Base-by-base conservation (phyloP, 176 grass and related monocot genomes). In the Puya raimondii region DNA sequence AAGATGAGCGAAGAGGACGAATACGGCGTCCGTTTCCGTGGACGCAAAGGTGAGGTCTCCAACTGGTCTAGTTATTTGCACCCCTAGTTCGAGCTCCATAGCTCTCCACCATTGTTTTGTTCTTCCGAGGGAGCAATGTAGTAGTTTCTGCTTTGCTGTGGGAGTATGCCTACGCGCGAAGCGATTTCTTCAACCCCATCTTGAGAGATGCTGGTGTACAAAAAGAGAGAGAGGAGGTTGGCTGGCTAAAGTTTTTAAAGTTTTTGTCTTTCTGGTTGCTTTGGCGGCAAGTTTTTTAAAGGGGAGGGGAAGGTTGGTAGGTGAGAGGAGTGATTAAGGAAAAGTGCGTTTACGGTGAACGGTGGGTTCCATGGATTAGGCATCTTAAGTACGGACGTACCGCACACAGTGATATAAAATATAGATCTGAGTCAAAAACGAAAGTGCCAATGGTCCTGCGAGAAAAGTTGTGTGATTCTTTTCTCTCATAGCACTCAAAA, bases 51-150 rank as follows among this genome's bases (percentile, higher is more conserved):
- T 65, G 66, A 91, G 69, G 78, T 75, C 82, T 15, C 74, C 25
- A 0, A 50, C 9, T 48, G 25, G 42, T 70, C 63, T 66, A 65
- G 53, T 74, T 66, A 79, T 63, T 23, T 66, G 76, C 23, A 96
- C 65, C 70, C 61, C 79, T 73, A 91, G 76, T 74, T 96, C 85
- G 25, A 96, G 56, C 75, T 91, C 88, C 88, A 91, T 91, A 70
- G 26, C 63, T 54, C 3, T 61, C 56, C 1, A 20, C 7, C 14
- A 20, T 22, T 61, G 56, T 12, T 11, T 20, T 61, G 6, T 61
- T 10, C 17, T 61, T 61, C 22, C 21, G 56, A 61, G 16, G 16
- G 21, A 56, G n/a, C 21, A 9, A 2, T 22, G 56, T 61, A 6
- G 33, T 22, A 61, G 16, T 61, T 10, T 20, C 16, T 61, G 56